Conservation (phyloP, 257 asterid genomes). For the Rubia yunnanensis region DNA sequence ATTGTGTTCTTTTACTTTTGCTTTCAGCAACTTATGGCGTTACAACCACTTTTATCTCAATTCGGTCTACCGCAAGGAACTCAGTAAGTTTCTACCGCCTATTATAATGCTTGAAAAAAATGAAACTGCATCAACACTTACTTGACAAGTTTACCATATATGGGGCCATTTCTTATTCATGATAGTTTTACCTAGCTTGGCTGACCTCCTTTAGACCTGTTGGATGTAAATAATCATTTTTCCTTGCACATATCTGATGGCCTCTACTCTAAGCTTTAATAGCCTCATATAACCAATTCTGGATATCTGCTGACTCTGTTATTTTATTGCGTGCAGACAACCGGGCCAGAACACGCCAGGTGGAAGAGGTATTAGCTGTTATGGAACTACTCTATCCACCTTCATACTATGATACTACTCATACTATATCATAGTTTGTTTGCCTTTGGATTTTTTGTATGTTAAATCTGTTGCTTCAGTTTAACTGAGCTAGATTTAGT, state of each 20-base stretch:
- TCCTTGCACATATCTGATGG: background rate
- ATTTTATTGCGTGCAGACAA: slow-evolving; percentile 21
- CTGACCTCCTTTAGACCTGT: background rate
- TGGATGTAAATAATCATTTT: background rate
- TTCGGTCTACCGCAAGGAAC: slow-evolving; percentile 30
- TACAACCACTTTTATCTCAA: slow-evolving; percentile 41
- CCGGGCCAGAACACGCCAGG: slow-evolving; percentile 27
- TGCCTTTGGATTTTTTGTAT: background rate
- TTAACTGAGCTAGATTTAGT: background rate
- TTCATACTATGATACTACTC: background rate
- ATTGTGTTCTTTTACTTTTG: background rate
- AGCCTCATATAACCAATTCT: background rate
- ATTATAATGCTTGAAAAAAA: background rate
- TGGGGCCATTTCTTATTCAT: slow-evolving; percentile 1
- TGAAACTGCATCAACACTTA: background rate
- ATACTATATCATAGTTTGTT: background rate
- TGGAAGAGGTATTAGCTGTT: slow-evolving; percentile 23
- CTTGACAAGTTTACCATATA: background rate
- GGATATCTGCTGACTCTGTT: background rate
- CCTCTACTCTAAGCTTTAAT: background rate
- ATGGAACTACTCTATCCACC: background rate
- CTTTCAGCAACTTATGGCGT: slow-evolving; percentile 38
- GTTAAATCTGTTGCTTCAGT: background rate
- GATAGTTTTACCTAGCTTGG: background rate
- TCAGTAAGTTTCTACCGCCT: slow-evolving; percentile 28